phyloP scores from a whole-genome alignment of 495 filamentous ascomycete genomes.

The Parathielavia appendiculata region DNA sequence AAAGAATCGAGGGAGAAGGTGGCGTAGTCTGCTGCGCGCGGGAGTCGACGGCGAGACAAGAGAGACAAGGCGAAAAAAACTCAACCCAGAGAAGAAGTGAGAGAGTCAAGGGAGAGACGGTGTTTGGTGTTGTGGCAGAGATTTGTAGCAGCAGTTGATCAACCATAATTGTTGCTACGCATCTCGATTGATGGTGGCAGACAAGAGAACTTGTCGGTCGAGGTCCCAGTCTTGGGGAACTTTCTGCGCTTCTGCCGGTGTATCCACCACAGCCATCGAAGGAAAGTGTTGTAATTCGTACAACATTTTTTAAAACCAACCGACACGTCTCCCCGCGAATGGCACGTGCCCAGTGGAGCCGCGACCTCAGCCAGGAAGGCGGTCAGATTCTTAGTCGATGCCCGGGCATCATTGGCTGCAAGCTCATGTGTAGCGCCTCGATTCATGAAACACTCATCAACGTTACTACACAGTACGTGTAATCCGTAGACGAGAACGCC shows the following conservation, averaged over 20 bases:
- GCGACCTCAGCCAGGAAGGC: slow-evolving; percentile 8
- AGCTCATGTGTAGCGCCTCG: no score
- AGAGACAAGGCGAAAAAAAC: no score
- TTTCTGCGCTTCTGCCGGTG: slow-evolving; percentile 18
- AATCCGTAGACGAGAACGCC: no score
- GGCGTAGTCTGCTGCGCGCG: slow-evolving; percentile 1
- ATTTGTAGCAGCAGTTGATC: background rate
- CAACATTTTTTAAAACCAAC: slow-evolving; percentile 5
- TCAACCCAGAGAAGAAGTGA: background rate
- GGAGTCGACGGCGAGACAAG: background rate
- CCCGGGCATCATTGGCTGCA: no score
- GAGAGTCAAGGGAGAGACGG: slow-evolving; percentile 2
- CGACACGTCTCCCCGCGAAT: slow-evolving; percentile 7
- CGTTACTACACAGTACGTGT: no score
- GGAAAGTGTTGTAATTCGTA: slow-evolving; percentile 1
- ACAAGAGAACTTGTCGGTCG: background rate
- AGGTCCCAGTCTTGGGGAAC: slow-evolving; percentile 1
- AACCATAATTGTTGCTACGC: slow-evolving; percentile 7
- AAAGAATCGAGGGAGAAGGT: background rate
- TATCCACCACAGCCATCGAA: slow-evolving; percentile 9
- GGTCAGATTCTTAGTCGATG: slow-evolving; percentile 2
- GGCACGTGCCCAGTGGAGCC: slow-evolving; percentile 17
- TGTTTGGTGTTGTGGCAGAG: background rate
- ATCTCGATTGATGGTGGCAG: slow-evolving; percentile 2
- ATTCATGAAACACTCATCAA: no score